Base-by-base conservation (phyloP, 1,139 yeast species). In the Blastobotrys apis region DNA sequence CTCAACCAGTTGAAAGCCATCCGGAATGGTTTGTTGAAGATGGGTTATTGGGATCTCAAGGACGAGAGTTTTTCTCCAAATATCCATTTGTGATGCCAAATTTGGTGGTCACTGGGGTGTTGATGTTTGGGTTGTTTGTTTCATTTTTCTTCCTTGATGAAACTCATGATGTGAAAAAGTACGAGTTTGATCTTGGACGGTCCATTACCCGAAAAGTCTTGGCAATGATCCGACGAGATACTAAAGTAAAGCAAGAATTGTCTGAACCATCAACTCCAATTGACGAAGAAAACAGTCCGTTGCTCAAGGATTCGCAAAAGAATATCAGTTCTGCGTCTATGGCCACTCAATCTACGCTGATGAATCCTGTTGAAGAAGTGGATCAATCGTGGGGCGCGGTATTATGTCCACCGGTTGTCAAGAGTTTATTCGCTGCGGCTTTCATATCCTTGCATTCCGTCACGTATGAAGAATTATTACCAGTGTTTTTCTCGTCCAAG, bases 31-130 rank as follows among this genome's bases (percentile, higher is more conserved):
- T 61, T 40, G 54, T 48, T 39, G 48, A 41, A 33, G 47, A 29
- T 41, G 38, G 43, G 27, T 10, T 29, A 73, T 43, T 60, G 71
- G 23, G 58, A 61, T 21, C 67, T 27, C 32, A 29, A 4, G 31
- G 37, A 3, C 19, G 25, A 30, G 57, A 52, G 10, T 60, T 77
- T 47, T 66, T 75, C 26, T 58, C 65, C 17, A 61, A 58, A 33
- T 69, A 71, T 56, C 86, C 86, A 0, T 81, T 78, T 55, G 78
- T 82, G 1, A 63, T 80, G 50, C 79, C 84, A 3, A 81, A 80
- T 56, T 55, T 81, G 8, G 77, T 75, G 2, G 79, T 80, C 16
- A 72, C 78, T 3, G 5, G 54, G 2, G 63, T 75, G 40, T 62
- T 79, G 30, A 26, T 58, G 17, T 23, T 41, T 8, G 50, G 57